Percentiles rank a stretch among this genome's conserved stretches.
Conservation (phyloP, 768 basidiomycete species). For the Tricholoma saponaceum region DNA sequence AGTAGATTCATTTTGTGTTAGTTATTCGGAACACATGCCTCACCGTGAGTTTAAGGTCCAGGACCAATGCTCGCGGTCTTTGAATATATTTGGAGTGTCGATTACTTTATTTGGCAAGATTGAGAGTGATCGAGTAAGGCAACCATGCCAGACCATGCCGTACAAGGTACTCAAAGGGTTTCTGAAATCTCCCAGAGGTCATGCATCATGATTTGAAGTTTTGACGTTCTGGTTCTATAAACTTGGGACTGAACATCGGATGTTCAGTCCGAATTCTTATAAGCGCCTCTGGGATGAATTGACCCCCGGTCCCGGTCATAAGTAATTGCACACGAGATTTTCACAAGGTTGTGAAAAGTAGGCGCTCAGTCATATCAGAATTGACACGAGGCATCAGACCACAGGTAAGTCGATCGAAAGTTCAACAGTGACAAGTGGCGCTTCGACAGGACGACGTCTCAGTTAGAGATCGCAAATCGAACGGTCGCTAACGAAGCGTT, state of each 20-base stretch:
- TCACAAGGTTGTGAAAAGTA: background rate
- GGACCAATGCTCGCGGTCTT: slow-evolving; percentile 12
- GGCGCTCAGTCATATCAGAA: background rate
- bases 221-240: background rate
- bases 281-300: background rate
- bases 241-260: background rate
- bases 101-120: slow-evolving; percentile 8
- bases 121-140: background rate
- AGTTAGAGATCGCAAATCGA: background rate
- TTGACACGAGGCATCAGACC: slow-evolving; percentile 12
- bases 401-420: background rate
- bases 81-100: slow-evolving; percentile 9
- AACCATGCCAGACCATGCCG: too few species aligned
- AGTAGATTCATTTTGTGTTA: background rate
- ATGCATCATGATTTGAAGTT: background rate
- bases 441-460: background rate
- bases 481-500: background rate
- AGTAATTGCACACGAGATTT: background rate
- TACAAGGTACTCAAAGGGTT: too few species aligned
- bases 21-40: slow-evolving; percentile 1
- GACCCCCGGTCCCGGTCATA: background rate
- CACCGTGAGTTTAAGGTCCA: background rate
- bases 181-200: too few species aligned
- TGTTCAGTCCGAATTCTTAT: too few species aligned
- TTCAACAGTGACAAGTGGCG: background rate